Evolutionary conservation across 2,329 filamentous ascomycete genomes (phyloP), one percentile per base, ranked within the genome.

Genomic region (Epicoccum nigrum): DNA sequence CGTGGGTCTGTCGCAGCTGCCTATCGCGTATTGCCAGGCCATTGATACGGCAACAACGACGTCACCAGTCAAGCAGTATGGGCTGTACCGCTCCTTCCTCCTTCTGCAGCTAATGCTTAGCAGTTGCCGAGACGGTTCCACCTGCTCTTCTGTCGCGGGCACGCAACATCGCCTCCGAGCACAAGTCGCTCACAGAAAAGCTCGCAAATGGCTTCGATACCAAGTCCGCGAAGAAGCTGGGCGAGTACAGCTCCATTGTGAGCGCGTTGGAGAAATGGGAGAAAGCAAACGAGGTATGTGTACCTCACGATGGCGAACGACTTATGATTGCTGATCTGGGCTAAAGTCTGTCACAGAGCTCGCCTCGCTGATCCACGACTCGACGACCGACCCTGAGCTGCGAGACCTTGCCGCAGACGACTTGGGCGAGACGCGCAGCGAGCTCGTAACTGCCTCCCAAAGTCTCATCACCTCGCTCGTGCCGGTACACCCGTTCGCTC

Each of bases 401-500:
- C 80, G 78, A 46, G 74, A 79, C 23, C 77, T 88, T 35, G 86
- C 86, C 6, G 71, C 79, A 32, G 82, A 86, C 46, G 94, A 99
- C 70, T 80, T 97, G 7, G 76, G 78, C n/a, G 73, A 81, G 2
- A 91, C 90, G 9, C 77, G 81, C 13, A 74, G 80, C 5, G 79
- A 83, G 51, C 81, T 97, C 19, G 79, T 82, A 2, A 69, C 75
- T 0, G 82, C 95, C 20, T 85, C 86, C 0, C 81, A 81, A 30
- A 83, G 83, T 28, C 81, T 99, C 34, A 90, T 90, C 20, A 84
- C 82, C 17, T 86, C 89, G 37, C 81, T 99, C 45, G 89, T 96
- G 13, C 94, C 94, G 1, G 84, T 86, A 32, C 92, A 99, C 71
- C 90, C 92, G 2, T 99, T 97, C 70, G 90, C 90, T 25, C 83